Conservation (phyloP, 331 rosid species). For the Quercus phellos region DNA sequence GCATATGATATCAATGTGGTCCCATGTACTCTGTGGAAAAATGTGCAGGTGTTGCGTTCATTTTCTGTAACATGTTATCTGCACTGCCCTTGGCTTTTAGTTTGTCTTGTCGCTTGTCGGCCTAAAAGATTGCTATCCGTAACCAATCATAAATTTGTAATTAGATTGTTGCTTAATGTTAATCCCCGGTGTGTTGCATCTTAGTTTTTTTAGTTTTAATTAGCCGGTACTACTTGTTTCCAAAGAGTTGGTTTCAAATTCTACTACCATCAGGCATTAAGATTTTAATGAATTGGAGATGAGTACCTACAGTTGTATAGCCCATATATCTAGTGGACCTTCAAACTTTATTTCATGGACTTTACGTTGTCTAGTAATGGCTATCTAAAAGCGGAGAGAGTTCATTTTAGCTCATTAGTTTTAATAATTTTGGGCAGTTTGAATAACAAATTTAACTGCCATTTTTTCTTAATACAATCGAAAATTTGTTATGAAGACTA, state of each 20-base stretch:
- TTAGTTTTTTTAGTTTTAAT: background rate
- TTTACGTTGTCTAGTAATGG: too few relatives aligned
- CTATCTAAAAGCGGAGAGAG: too few relatives aligned
- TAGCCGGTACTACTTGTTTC: background rate
- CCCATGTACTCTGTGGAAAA: conserved; percentile 20
- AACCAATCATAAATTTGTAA: background rate
- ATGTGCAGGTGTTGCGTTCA: background rate
- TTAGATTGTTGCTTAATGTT: background rate
- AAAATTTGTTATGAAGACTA: background rate
- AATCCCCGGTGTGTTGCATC: background rate
- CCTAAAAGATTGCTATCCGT: background rate
- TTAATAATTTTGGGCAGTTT: too few relatives aligned
- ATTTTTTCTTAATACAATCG: background rate
- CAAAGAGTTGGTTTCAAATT: too few relatives aligned
- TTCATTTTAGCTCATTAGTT: too few relatives aligned
- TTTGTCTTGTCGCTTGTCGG: background rate
- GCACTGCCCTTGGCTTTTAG: background rate
- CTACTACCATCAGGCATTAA: background rate
- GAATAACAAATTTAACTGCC: too few relatives aligned
- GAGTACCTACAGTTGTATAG: background rate
- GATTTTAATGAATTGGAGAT: background rate
- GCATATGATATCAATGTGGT: conserved; percentile 6
- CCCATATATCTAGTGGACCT: background rate
- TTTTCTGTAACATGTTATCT: conserved; percentile 8
- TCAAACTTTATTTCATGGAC: too few relatives aligned